Base-by-base conservation (phyloP, 2,329 filamentous ascomycete genomes). In the Chaetomium sp. region DNA sequence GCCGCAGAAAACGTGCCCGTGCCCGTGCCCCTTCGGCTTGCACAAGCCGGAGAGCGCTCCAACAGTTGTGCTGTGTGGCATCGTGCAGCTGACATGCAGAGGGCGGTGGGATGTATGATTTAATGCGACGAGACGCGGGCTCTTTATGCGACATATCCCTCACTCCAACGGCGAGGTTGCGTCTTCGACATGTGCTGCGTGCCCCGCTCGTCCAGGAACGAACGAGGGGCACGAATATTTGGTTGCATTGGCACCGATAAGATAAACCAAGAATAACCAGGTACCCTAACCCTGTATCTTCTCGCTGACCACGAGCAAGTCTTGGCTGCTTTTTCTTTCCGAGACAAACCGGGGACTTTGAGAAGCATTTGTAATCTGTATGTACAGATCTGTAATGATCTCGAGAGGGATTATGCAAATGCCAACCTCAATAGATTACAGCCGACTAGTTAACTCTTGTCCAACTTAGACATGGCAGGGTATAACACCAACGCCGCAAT, bases 1-100 rank as follows among this genome's bases (percentile, higher is more conserved):
- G 60, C 65, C 61, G 58, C 65, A 59, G 58, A 66, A 66, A 66
- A 66, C 65, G 65, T 66, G 65, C 65, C 10, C 45, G 23, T 25
- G 25, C 33, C 64, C 65, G 65, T 66, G 65, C 65, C 10, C 45
- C 31, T 25, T 33, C 33, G 31, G 53, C 57, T 13, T n/a, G 38
- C 23, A 8, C 31, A 10, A 27, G 23, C 45, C 58, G 57, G 53
- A n/a, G 19, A 16, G 57, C 31, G 42, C 9, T 19, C 13, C 10
- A 21, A 12, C 45, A 47, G 6, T 47, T n/a, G 57, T 42, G 31
- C 19, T n/a, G 27, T 10, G 45, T 2, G 19, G 51, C 59, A 19
- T 2, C 45, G 27, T 57, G 60, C 53, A 49, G 53, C 21, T 27
- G 12, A 50, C 42, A 21, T 55, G 56, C 23, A 51, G 47, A 42